Evolutionary conservation across 2,329 filamentous ascomycete genomes (phyloP).

Genomic region (Endoconidiophora laricicola): DNA sequence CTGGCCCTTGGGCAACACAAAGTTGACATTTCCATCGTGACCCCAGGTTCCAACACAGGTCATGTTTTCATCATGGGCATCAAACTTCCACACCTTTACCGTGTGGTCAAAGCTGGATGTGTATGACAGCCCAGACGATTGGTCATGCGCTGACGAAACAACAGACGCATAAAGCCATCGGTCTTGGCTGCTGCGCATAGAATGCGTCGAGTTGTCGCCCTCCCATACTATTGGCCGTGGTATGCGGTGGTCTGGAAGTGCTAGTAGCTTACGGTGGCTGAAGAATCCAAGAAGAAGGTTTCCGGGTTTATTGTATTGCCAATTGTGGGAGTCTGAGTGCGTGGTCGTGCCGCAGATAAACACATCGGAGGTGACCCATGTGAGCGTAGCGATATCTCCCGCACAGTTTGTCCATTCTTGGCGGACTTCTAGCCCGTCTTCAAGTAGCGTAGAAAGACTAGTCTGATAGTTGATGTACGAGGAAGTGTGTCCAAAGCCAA

Average conservation of each 20-base stretch:
- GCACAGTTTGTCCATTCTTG: constrained; percentile 44
- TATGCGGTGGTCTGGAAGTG: constrained; percentile 41
- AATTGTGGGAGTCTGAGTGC: constrained; percentile 45
- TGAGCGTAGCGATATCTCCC: constrained; percentile 41
- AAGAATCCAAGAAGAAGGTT: constrained; percentile 42
- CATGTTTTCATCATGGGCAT: constrained; percentile 25
- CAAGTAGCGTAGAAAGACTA: constrained; percentile 27
- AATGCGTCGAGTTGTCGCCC: constrained; percentile 36
- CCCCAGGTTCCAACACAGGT: constrained; percentile 30
- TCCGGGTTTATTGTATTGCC: constrained; percentile 49
- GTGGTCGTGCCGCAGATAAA: constrained; percentile 47
- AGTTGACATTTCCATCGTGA: constrained; percentile 44
- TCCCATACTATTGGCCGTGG: constrained; percentile 34
- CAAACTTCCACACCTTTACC: constrained; percentile 40
- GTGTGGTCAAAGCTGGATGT: constrained; percentile 46
- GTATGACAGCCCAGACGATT: constrained; percentile 28
- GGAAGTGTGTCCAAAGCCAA: constrained; percentile 25
- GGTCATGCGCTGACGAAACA: constrained; percentile 41
- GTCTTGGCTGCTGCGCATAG: constrained; percentile 42
- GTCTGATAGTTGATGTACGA: constrained; percentile 28
- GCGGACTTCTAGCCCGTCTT: constrained; percentile 34
- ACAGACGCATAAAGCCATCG: constrained; percentile 50
- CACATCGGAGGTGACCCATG: constrained; percentile 36
- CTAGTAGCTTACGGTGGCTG: constrained; percentile 26
- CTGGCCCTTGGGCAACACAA: constrained; percentile 31